phyloP scores from a whole-genome alignment of 345 rosid genomes.

The Euphorbia lathyris region DNA sequence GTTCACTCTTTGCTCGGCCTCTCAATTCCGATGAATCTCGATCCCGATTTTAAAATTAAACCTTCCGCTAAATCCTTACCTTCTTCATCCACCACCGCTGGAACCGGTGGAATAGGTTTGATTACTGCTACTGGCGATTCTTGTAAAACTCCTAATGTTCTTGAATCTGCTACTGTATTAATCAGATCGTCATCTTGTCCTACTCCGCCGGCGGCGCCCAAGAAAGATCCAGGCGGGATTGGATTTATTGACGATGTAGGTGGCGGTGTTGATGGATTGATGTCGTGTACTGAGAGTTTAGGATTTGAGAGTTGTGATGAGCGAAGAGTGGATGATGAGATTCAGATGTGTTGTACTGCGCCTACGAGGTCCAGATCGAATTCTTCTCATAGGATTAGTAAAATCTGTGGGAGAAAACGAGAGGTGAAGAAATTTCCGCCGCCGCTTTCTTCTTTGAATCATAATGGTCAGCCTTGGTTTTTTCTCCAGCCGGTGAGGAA shows the following conservation, averaged over 20 bases:
- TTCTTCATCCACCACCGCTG: neutral
- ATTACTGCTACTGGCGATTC: slow-evolving; percentile 20
- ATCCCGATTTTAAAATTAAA: neutral
- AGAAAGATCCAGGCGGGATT: slow-evolving; percentile 37
- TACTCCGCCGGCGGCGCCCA: neutral
- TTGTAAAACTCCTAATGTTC: slow-evolving; percentile 29
- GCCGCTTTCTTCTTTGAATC: slow-evolving; percentile 57
- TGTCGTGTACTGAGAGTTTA: slow-evolving; percentile 79
- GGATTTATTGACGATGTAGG: slow-evolving; percentile 48
- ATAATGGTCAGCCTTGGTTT: slow-evolving; percentile 54
- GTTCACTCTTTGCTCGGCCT: slow-evolving; percentile 42
- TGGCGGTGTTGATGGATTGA: slow-evolving; percentile 48
- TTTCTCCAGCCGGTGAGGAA: slow-evolving; percentile 58
- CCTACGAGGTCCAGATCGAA: neutral
- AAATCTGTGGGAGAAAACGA: slow-evolving; percentile 21
- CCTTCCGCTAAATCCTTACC: slow-evolving; percentile 6
- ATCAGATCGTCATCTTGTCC: neutral
- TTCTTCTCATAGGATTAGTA: slow-evolving; percentile 19
- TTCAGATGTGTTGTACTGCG: slow-evolving; percentile 1
- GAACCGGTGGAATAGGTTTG: slow-evolving; percentile 29
- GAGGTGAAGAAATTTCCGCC: slow-evolving; percentile 56
- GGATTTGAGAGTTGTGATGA: slow-evolving; percentile 85
- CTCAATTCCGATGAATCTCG: slow-evolving; percentile 11
- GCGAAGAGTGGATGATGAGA: slow-evolving; percentile 39
- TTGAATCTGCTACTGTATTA: slow-evolving; percentile 33